A percentile compares a stretch with the other conserved stretches of the same genome.
Conservation (phyloP, 1,284 basidiomycete genomes). For the Malassezia japonica region DNA sequence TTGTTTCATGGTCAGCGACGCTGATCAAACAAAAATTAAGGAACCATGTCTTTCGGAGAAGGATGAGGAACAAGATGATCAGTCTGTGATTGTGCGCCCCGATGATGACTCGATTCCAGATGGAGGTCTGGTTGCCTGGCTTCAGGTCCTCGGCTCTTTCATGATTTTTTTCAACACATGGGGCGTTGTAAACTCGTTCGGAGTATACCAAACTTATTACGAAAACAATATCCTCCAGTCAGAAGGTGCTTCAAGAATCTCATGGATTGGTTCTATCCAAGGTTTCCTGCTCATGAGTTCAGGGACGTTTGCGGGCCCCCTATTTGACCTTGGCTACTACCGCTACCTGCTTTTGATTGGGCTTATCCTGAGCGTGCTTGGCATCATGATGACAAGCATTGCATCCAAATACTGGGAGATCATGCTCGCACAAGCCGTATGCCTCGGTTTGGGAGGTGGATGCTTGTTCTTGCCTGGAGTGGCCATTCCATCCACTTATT, state of each 20-base stretch:
- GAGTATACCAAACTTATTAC: constrained; percentile 28
- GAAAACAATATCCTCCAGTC: constrained; percentile 17
- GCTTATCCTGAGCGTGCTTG: constrained; percentile 1
- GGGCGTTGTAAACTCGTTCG: constrained; percentile 30
- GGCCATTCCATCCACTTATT: constrained; percentile 5
- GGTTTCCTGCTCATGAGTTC: constrained; percentile 27
- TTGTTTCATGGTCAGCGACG: too few species aligned
- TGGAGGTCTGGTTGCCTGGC: constrained; percentile 26
- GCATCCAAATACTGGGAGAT: constrained; percentile 1
- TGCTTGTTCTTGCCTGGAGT: constrained; percentile 15
- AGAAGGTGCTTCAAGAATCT: constrained; percentile 19
- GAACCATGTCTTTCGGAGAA: too few species aligned
- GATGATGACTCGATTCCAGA: constrained; percentile 20
- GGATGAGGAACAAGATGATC: too few species aligned
- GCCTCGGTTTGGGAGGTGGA: constrained; percentile 7
- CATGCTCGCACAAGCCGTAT: constrained; percentile 9
- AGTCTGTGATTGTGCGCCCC: too few species aligned
- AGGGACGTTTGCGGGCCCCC: constrained; percentile 25
- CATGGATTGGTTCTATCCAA: constrained; percentile 33
- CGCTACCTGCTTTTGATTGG: constrained; percentile 1
- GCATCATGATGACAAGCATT: constrained; percentile 11
- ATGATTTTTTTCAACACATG: constrained; percentile 27
- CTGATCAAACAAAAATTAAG: too few species aligned
- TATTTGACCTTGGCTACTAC: constrained; percentile 22
- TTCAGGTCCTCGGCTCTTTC: constrained; percentile 27